Conservation (phyloP, 352 stramenopile species). For the Peronospora farinosa region DNA sequence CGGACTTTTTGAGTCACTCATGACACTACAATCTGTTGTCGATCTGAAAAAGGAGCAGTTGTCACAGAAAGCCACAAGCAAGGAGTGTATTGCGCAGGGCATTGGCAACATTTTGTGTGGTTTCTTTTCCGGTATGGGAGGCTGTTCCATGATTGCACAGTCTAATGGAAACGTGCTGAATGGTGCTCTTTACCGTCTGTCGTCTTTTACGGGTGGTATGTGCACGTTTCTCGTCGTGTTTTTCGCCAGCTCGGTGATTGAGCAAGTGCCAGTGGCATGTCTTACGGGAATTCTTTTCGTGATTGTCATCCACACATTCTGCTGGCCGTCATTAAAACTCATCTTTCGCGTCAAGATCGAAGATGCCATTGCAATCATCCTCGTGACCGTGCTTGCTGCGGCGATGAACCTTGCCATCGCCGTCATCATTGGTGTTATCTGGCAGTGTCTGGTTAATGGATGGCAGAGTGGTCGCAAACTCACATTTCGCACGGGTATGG, state of each 20-base stretch:
- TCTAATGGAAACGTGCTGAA: constrained; percentile 88
- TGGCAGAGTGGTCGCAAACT: constrained; percentile 67
- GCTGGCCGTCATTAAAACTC: constrained; percentile 84
- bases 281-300: constrained; percentile 86
- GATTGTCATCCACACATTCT: constrained; percentile 87
- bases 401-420: constrained; percentile 85
- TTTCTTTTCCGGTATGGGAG: constrained; percentile 90
- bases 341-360: constrained; percentile 62
- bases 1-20: constrained; percentile 90
- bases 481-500: constrained; percentile 29
- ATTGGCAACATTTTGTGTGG: constrained; percentile 89
- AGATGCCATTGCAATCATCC: constrained; percentile 72
- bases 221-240: constrained; percentile 72
- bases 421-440: constrained; percentile 80
- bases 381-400: constrained; percentile 79
- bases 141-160: constrained; percentile 92
- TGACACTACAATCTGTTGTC: constrained; percentile 92
- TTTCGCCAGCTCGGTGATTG: constrained; percentile 75
- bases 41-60: constrained; percentile 78
- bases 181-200: constrained; percentile 66
- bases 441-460: constrained; percentile 73
- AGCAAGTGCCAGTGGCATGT: constrained; percentile 78
- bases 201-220: constrained; percentile 57
- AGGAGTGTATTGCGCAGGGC: constrained; percentile 85
- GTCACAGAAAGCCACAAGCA: constrained; percentile 49